Evolutionary conservation across 352 stramenopile species (phyloP).

Genomic region (Phytopythium montanum): DNA sequence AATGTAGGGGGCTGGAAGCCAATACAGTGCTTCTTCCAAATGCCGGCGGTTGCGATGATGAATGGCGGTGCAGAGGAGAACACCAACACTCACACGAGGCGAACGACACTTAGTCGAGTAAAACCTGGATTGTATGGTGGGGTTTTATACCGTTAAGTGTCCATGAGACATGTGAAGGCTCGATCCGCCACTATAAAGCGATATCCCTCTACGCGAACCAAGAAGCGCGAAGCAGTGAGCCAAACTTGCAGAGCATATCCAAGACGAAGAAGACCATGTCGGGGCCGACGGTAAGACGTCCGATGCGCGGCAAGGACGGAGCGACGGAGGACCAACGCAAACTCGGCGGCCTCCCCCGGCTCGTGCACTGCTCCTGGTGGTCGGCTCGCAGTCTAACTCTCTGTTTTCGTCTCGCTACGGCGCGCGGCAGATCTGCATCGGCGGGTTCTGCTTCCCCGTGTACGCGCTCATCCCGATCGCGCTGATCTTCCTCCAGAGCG

Average conservation of each 20-base stretch:
- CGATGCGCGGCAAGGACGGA: neutral
- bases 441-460: slow-evolving; percentile 70
- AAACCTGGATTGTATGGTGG: neutral
- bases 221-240: too few relatives aligned
- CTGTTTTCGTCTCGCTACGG: neutral
- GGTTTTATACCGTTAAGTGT: neutral
- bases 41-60: neutral
- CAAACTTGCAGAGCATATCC: too few relatives aligned
- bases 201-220: slow-evolving; percentile 22
- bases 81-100: neutral
- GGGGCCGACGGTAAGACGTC: slow-evolving; percentile 21
- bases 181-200: too few relatives aligned
- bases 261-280: slow-evolving; percentile 13
- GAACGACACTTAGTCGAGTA: neutral
- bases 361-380: neutral
- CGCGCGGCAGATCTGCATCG: slow-evolving; percentile 81
- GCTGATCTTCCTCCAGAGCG: slow-evolving; percentile 61
- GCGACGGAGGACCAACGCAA: neutral
- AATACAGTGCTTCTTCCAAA: neutral
- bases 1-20: neutral
- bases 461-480: slow-evolving; percentile 73
- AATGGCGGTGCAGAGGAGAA: neutral
- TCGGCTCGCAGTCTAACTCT: neutral
- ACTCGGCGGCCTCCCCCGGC: neutral
- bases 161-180: too few relatives aligned